phyloP scores from a whole-genome alignment of 2,329 filamentous ascomycete species.

The Ceratocystis destructans region DNA sequence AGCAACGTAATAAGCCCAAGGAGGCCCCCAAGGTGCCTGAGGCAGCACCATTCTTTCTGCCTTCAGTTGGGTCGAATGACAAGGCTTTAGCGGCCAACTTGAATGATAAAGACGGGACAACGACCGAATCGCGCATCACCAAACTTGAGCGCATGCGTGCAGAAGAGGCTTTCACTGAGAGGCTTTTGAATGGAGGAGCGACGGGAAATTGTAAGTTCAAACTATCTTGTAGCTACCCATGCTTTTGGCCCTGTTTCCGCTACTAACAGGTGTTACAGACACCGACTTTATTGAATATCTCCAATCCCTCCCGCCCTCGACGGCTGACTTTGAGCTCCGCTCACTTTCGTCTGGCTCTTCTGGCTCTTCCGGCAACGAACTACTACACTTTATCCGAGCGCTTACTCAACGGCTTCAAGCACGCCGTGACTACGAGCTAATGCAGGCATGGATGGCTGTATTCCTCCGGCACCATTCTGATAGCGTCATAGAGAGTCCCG shows the following conservation, averaged over 20 bases:
- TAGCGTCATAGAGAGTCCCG: slow-evolving; percentile 36
- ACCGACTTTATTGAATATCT: slow-evolving; percentile 61
- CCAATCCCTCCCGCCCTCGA: slow-evolving; percentile 66
- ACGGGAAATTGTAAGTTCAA: slow-evolving; percentile 45
- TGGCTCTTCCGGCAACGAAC: slow-evolving; percentile 47
- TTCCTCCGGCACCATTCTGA: slow-evolving; percentile 69
- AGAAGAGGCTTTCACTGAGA: slow-evolving; percentile 45
- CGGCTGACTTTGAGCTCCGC: slow-evolving; percentile 80
- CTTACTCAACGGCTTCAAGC: slow-evolving; percentile 55
- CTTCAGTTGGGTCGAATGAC: slow-evolving; percentile 37
- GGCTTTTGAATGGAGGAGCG: slow-evolving; percentile 39
- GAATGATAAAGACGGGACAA: slow-evolving; percentile 28
- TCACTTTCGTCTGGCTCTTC: slow-evolving; percentile 44
- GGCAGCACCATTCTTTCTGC: slow-evolving; percentile 91
- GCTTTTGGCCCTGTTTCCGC: slow-evolving; percentile 10
- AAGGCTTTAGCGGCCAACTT: slow-evolving; percentile 24
- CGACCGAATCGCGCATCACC: slow-evolving; percentile 48
- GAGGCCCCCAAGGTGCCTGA: slow-evolving; percentile 84
- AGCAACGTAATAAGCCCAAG: slow-evolving; percentile 84
- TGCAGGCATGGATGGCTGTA: slow-evolving; percentile 95
- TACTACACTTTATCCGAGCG: slow-evolving; percentile 67
- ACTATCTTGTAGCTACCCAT: background rate
- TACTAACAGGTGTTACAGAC: slow-evolving; percentile 32
- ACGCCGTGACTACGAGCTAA: slow-evolving; percentile 77
- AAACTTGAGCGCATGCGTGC: slow-evolving; percentile 46